Conservation (phyloP, 371 early-diverging fungal genomes). For the Actinomortierella ambigua region DNA sequence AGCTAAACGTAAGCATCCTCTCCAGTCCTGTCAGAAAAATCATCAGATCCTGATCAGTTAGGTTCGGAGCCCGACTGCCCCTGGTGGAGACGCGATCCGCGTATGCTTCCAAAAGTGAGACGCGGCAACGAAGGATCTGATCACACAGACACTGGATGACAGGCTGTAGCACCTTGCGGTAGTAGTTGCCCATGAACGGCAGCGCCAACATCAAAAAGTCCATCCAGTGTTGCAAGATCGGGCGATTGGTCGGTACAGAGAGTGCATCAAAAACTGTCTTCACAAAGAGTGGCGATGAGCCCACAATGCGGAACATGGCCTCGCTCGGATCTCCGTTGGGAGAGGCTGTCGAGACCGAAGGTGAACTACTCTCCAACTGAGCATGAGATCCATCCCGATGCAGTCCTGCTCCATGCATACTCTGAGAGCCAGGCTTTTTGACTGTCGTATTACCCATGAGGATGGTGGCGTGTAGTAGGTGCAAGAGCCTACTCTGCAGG, state of each 20-base stretch:
- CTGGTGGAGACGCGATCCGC: not conserved
- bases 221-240: constrained; percentile 77
- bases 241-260: constrained; percentile 59
- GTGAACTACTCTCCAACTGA: not conserved
- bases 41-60: constrained; percentile 57
- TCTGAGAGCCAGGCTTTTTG: constrained; percentile 12
- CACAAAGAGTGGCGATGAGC: constrained; percentile 60
- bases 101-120: constrained; percentile 38
- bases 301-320: constrained; percentile 33
- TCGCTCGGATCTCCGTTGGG: constrained; percentile 18
- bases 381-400: not conserved
- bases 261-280: constrained; percentile 69
- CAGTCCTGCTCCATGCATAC: too few relatives aligned
- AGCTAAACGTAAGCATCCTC: constrained; percentile 63
- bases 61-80: constrained; percentile 9
- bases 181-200: constrained; percentile 65
- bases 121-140: constrained; percentile 57
- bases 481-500: constrained; percentile 75
- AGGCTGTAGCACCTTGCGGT: constrained; percentile 64
- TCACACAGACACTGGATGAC: constrained; percentile 68
- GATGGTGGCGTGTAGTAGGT: constrained; percentile 65
- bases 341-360: constrained; percentile 1
- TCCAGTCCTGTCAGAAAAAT: constrained; percentile 69
- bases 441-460: constrained; percentile 47
- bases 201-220: constrained; percentile 72